Conservation (phyloP, 768 basidiomycete species). For the Boletus rufocinnamomeus region DNA sequence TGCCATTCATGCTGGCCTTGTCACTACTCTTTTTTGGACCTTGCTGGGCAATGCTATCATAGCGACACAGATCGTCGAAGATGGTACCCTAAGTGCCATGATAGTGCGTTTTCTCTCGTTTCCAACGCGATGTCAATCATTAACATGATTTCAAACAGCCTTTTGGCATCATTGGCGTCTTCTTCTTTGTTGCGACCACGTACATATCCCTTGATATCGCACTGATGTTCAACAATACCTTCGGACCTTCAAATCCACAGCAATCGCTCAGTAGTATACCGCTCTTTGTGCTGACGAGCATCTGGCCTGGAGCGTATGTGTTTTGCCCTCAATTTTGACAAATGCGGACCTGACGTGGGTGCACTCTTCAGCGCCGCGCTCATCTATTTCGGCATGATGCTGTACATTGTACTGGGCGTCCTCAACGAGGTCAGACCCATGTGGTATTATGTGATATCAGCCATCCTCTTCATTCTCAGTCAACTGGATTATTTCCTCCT, state of each 20-base stretch:
- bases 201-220: conserved; percentile 88
- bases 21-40: conserved; percentile 79
- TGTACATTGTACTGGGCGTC: conserved; percentile 73
- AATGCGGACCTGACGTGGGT: conserved; percentile 4
- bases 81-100: conserved; percentile 73
- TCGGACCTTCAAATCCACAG: conserved; percentile 62
- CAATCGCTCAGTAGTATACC: conserved; percentile 61
- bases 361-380: conserved; percentile 53
- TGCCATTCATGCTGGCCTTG: conserved; percentile 77
- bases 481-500: conserved; percentile 87
- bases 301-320: conserved; percentile 78
- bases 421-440: conserved; percentile 82
- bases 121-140: neutral
- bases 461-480: conserved; percentile 73
- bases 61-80: conserved; percentile 90
- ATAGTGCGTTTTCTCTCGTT: conserved; percentile 47
- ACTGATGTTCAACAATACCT: conserved; percentile 60
- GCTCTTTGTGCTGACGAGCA: conserved; percentile 76
- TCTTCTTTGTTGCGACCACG: conserved; percentile 68
- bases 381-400: conserved; percentile 73
- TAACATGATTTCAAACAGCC: conserved; percentile 47
- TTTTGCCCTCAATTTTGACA: neutral
- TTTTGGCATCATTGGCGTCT: conserved; percentile 52
- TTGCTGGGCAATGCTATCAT: conserved; percentile 76
- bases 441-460: conserved; percentile 73